Evolutionary conservation across 2,329 filamentous ascomycete genomes (phyloP).

Genomic region (Penicillium fuscoglaucum): DNA sequence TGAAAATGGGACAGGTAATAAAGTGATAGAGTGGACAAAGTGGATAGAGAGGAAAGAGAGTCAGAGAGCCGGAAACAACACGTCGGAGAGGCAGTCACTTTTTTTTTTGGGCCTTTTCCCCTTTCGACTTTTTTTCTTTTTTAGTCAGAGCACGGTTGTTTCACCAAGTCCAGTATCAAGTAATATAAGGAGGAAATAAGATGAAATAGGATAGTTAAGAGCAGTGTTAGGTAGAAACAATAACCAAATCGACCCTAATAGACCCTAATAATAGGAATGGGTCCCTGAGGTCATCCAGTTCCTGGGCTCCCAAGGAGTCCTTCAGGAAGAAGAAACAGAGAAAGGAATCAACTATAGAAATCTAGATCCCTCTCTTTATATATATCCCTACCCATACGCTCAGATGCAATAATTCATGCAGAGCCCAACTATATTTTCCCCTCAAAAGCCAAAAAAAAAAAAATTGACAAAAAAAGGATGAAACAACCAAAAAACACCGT

Average conservation of each 20-base stretch:
- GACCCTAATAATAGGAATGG: neutral
- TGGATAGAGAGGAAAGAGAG: neutral
- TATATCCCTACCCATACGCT: neutral
- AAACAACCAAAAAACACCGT: neutral
- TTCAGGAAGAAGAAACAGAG: neutral
- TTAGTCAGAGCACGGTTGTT: conserved; percentile 1
- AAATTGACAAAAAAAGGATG: too few species aligned
- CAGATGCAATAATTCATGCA: conserved; percentile 2
- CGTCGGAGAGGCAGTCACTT: conserved; percentile 7
- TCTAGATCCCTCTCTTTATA: neutral
- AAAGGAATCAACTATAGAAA: neutral
- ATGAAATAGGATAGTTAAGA: neutral
- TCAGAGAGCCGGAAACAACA: conserved; percentile 4
- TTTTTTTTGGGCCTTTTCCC: conserved; percentile 15
- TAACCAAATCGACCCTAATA: neutral
- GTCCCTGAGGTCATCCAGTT: neutral
- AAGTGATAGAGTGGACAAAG: neutral
- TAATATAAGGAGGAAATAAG: neutral
- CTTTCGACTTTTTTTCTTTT: conserved; percentile 3
- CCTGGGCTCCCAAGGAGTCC: neutral
- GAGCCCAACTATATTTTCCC: neutral
- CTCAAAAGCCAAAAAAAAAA: neutral
- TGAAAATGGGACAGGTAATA: neutral
- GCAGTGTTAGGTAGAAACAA: neutral
- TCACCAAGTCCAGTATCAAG: neutral